Base-by-base conservation (phyloP, 169 alveolate species). In the Cryptosporidium muris region DNA sequence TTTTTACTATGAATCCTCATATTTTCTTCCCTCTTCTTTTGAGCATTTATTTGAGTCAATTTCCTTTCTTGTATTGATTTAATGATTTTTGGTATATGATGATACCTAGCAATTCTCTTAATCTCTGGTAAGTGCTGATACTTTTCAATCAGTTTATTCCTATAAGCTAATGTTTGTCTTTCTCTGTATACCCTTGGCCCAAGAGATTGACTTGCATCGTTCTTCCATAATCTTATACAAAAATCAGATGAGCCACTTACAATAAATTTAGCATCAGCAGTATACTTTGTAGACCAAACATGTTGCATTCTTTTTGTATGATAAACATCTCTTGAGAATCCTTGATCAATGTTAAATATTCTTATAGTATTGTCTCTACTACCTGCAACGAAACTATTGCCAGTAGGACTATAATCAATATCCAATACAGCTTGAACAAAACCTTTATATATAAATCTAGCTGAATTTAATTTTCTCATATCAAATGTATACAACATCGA, bases 251-350 rank as follows among this genome's bases (percentile, higher is more conserved):
- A 93, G 2, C 99, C 99, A 65, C 98, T 90, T 48, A 97, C 88
- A 12, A 98, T 96, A 82, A 94, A 98, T 90, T 94, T 94, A 14
- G 95, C 95, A 89, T 98, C 99, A 89, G 95, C 94, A 4, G 98
- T 91, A 91, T 92, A 98, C 80, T 95, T 82, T 65, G 97, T 93
- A 68, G 95, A 91, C 51, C 94, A 88, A 38, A 94, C 97, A 60
- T 93, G 92, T 80, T 98, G 98, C 99, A 98, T 98, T 81, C 99
- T 92, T 89, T 95, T 93, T 38, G 98, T 95, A 81, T 96, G 99
- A 91, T 98, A 98, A 49, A 97, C 98, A 89, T 98, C 99, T 89
- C 97, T 92, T 64, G 98, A 95, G 52, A 82, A 90, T 42, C 98
- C 97, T 53, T 94, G 97, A 54, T 95, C 93, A 47, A 90, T 88